Percentiles rank a stretch among this genome's conserved stretches.
Evolutionary conservation across 345 rosid species (phyloP).

Genomic region (Cardamine chenopodiifolia): DNA sequence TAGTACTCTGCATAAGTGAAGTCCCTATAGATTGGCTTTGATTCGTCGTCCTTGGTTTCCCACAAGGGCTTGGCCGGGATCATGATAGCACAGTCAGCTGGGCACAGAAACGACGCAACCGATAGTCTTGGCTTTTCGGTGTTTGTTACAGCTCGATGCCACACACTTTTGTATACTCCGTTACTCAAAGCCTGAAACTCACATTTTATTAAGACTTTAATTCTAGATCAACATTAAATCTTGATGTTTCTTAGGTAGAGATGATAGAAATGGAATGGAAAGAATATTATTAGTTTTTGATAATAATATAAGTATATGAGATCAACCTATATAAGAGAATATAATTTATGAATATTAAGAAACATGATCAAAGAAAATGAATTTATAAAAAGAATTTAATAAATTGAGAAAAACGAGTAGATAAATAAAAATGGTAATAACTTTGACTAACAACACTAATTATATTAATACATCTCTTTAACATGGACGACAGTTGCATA

Average conservation of each 20-base stretch:
- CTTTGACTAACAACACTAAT: too few relatives aligned
- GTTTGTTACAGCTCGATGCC: slow-evolving; percentile 86
- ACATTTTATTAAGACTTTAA: neutral
- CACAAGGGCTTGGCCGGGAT: slow-evolving; percentile 56
- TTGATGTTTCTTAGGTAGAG: neutral
- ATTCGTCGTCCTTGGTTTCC: slow-evolving; percentile 37
- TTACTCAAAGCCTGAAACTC: slow-evolving; percentile 71
- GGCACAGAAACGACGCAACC: slow-evolving; percentile 78
- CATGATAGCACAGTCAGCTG: slow-evolving; percentile 62
- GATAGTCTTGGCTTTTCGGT: slow-evolving; percentile 66
- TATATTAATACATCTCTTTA: too few relatives aligned
- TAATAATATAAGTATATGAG: too few relatives aligned
- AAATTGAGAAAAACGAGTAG: too few relatives aligned
- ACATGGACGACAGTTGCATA: too few relatives aligned
- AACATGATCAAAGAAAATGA: too few relatives aligned
- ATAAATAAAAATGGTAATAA: too few relatives aligned
- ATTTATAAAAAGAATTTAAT: too few relatives aligned
- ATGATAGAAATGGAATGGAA: too few relatives aligned
- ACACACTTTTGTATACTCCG: slow-evolving; percentile 82
- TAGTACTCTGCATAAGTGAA: slow-evolving; percentile 88
- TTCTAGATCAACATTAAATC: neutral
- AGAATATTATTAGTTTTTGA: too few relatives aligned
- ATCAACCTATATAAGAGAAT: too few relatives aligned
- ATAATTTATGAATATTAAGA: too few relatives aligned
- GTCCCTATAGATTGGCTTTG: slow-evolving; percentile 62